Conservation (phyloP, 2,329 filamentous ascomycete species). For the Ophiostoma piceae region DNA sequence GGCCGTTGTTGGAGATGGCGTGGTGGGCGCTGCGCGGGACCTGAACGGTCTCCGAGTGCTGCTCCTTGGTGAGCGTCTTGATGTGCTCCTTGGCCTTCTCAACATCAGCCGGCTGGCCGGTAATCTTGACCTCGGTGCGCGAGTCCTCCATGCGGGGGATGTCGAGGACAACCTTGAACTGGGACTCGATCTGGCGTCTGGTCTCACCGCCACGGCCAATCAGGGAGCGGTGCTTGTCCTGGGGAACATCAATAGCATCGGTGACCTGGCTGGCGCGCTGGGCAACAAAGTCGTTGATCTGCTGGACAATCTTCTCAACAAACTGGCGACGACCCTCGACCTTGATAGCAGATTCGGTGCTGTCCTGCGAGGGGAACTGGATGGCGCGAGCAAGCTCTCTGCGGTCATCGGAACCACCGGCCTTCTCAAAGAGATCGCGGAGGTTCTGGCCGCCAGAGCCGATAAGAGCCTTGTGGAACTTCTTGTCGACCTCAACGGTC, state of each 20-base stretch:
- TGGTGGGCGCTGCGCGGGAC: slow-evolving; percentile 82
- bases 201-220: slow-evolving; percentile 90
- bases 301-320: slow-evolving; percentile 80
- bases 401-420: slow-evolving; percentile 83
- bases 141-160: slow-evolving; percentile 84
- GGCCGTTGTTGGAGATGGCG: slow-evolving; percentile 76
- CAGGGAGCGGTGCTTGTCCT: slow-evolving; percentile 81
- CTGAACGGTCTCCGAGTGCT: slow-evolving; percentile 80
- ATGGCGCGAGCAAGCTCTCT: slow-evolving; percentile 82
- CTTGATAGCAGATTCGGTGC: slow-evolving; percentile 75
- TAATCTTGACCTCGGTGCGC: slow-evolving; percentile 79
- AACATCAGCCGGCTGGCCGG: slow-evolving; percentile 71
- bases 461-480: slow-evolving; percentile 86
- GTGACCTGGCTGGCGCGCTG: slow-evolving; percentile 79
- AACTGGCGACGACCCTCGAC: slow-evolving; percentile 78
- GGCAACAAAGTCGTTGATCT: slow-evolving; percentile 76
- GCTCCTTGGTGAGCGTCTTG: slow-evolving; percentile 69
- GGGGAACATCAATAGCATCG: slow-evolving; percentile 73
- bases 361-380: slow-evolving; percentile 87
- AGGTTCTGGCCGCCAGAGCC: slow-evolving; percentile 84
- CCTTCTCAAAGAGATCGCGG: slow-evolving; percentile 76
- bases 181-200: slow-evolving; percentile 75
- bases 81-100: slow-evolving; percentile 86
- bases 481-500: slow-evolving; percentile 86
- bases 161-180: slow-evolving; percentile 82